Evolutionary conservation across 2,329 filamentous ascomycete genomes (phyloP), one percentile per base, ranked within the genome.

Genomic region (Macrophomina tecta): DNA sequence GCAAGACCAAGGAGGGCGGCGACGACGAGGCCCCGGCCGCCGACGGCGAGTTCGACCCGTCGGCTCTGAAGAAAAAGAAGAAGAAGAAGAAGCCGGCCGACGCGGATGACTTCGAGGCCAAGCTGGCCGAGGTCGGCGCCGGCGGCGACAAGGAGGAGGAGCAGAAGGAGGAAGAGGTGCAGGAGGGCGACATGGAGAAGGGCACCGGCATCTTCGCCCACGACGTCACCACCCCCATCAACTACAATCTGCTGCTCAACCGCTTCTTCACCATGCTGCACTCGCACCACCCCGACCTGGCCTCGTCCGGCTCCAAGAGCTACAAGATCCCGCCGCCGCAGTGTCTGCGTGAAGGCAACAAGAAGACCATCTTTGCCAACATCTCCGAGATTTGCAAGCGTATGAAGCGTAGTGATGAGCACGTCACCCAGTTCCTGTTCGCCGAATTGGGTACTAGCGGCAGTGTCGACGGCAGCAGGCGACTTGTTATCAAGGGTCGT

Each of bases 281-380:
- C 81, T 92, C 94, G 82, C 94, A 96, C 86, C 97, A 99, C 85
- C 95, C 95, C 74, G 95, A 99, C 79, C 91, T 98, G 76, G 90
- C 94, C 71, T 91, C 92, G 70, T 92, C 89, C 79, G 93, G 93
- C 72, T 89, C 90, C 76, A 95, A 93, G 86, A 96, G 91, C 82
- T 99, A 98, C 89, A 98, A 98, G 89, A 99, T 99, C 73, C 95
- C 95, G 63, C 95, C 95, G 64, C 95, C 95, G 61, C 95, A 99
- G 85, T 98, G 95, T 84, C 89, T 98, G 78, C 94, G 95, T 84
- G 95, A 99, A 93, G 95, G 95, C 80, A 99, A 99, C 89, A 96
- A 97, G 89, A 97, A 97, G 90, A 99, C 95, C 70, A 97, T 99
- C 77, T 99, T 99, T 77, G 95, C 94, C 85, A 99, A 99, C 85